phyloP scores from a whole-genome alignment of 108 stramenopile genomes.

The Cylindrotheca closterium region DNA sequence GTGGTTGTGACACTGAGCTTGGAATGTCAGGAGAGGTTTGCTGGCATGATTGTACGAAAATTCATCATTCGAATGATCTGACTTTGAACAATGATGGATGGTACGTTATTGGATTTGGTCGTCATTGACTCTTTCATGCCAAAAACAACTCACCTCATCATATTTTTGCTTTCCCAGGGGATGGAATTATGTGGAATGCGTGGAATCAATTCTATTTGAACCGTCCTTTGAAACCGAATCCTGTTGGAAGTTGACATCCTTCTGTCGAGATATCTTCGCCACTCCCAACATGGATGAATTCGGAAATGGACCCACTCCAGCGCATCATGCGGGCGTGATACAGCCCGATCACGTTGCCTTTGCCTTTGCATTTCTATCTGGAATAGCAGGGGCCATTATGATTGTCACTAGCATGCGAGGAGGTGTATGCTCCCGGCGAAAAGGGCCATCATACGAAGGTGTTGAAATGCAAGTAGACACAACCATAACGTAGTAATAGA shows the following conservation, averaged over 20 bases:
- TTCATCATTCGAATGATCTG: slow-evolving; percentile 8
- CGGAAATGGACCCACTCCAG: slow-evolving; percentile 18
- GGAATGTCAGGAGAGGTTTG: slow-evolving; percentile 22
- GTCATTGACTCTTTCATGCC: background rate
- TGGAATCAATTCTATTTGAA: slow-evolving; percentile 47
- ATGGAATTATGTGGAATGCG: slow-evolving; percentile 64
- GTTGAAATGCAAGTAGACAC: too few relatives aligned
- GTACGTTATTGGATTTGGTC: slow-evolving; percentile 7
- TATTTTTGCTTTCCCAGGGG: slow-evolving; percentile 27
- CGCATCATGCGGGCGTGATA: too few relatives aligned
- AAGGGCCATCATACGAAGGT: too few relatives aligned
- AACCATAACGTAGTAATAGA: too few relatives aligned
- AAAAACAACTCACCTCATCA: background rate
- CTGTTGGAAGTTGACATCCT: slow-evolving; percentile 52
- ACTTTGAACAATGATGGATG: slow-evolving; percentile 44
- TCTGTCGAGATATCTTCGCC: slow-evolving; percentile 49
- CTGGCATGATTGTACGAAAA: slow-evolving; percentile 31
- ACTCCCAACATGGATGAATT: slow-evolving; percentile 27
- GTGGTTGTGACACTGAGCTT: slow-evolving; percentile 19
- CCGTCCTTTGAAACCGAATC: slow-evolving; percentile 14
- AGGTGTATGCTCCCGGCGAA: too few relatives aligned
- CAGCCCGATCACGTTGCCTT: too few relatives aligned
- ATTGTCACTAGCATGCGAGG: slow-evolving; percentile 16
- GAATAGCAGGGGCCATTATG: slow-evolving; percentile 17
- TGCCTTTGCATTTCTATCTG: slow-evolving; percentile 15